Evolutionary conservation across 495 filamentous ascomycete genomes (phyloP), one percentile per base, ranked within the genome.

Genomic region (Chlorociboria aeruginascens): DNA sequence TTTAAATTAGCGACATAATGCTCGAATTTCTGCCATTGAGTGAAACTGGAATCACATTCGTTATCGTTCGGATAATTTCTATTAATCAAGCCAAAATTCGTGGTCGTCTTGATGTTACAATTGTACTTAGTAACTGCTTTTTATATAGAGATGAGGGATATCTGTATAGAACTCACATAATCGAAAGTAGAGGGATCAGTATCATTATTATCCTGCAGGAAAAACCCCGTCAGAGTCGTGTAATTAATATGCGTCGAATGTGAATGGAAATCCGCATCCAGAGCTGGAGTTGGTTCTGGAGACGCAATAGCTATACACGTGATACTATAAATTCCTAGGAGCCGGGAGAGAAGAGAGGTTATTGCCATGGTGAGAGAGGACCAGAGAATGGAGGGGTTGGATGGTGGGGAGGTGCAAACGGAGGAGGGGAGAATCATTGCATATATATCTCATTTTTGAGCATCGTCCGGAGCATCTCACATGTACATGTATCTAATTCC

Each of bases 11-110:
- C 48, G 6, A 86, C 74, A 38, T 81, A 69, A 43, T 71, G 49
- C 49, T 73, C 66, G 61, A 86, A 85, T 17, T 74, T 68, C 49
- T 80, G 69, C 82, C 82, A 86, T 63, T 80, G 78, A 0, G 77
- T 80, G 36, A 65, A 61, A 6, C 51, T 8, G 10, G 54, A 40
- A 43, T 65, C 65, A 25, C 12, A 41, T 25, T 14, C 12, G 11
- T 55, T 58, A 42, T 80, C 74, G 7, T 66, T 66, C 0, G 65
- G 57, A 59, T 83, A 83, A 6, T 71, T 66, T 36, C 72, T 73
- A 55, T 79, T 70, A 60, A 84, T 74, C 36, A 84, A 67, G 32
- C 82, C 82, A 56, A 84, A 85, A 52, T 85, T 83, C 33, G 65
- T 70, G 36, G 68, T 54, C 16, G 73, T 74, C 77, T 81, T n/a